Evolutionary conservation across 225 moss, liverwort and hornwort genomes (phyloP), one percentile per base, ranked within the genome.

Genomic region (Rhytidiadelphus loreus): DNA sequence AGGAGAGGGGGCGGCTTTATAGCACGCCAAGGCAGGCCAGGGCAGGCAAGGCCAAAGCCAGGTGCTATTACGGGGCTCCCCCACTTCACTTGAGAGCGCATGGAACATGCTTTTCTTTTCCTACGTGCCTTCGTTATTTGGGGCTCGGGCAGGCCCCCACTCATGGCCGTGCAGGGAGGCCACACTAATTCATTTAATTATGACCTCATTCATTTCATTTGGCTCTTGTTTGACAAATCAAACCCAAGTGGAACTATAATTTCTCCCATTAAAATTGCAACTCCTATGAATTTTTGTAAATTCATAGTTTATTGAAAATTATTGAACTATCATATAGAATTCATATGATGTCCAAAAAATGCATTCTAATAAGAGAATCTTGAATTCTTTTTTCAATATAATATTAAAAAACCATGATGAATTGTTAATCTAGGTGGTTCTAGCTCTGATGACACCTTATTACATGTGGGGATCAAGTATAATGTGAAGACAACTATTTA

Each of bases 391-490:
- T 68, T n/a, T 68, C 0, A 0, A 68, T 68, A n/a, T 12, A 66
- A n/a, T 5, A 21, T n/a, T 6, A 1, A 1, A 19, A n/a, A 66
- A n/a, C 12, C 22, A n/a, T 68, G 2, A 1, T 21, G 2, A n/a
- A 68, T n/a, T n/a, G 1, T 68, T n/a, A 21, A n/a, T 12, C n/a
- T 0, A 3, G 2, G 22, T 1, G 2, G 3, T 37, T 68, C 6
- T n/a, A 66, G 4, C 1, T 68, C 4, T 68, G 1, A 7, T 68
- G 22, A 46, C 46, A n/a, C 22, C 7, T n/a, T 12, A 5, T 4
- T 43, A 26, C 3, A 71, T 8, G 5, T 16, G 5, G 26, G 15
- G 26, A 43, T 71, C n/a, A 26, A 25, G 5, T 70, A 1, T 26
- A 43, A 43, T 9, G 3, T 26, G 26, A 43, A 43, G 71, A 43